Evolutionary conservation across 495 filamentous ascomycete genomes (phyloP).

Genomic region (Arthonia radiata): DNA sequence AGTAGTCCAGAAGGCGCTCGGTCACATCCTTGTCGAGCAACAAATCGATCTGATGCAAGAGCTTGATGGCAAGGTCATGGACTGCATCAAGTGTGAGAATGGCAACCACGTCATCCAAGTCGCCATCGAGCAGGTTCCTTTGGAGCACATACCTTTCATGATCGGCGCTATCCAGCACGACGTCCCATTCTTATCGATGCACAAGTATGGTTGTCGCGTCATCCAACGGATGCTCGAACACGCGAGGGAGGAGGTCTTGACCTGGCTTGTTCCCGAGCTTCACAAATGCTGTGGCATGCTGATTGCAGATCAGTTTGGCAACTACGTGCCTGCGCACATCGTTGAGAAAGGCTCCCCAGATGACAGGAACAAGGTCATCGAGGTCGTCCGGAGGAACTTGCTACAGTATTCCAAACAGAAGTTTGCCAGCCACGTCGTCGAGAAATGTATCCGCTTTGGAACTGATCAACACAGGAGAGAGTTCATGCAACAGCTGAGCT

Average conservation of each 20-base stretch:
- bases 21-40: slow-evolving; percentile 76
- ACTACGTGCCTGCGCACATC: slow-evolving; percentile 91
- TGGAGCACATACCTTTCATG: slow-evolving; percentile 66
- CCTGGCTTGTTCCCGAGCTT: slow-evolving; percentile 51
- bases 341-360: slow-evolving; percentile 58
- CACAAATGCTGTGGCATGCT: slow-evolving; percentile 44
- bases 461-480: slow-evolving; percentile 38
- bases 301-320: slow-evolving; percentile 78
- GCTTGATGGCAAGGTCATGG: slow-evolving; percentile 50
- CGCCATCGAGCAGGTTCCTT: slow-evolving; percentile 66
- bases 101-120: slow-evolving; percentile 97
- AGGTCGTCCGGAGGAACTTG: slow-evolving; percentile 42
- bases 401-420: slow-evolving; percentile 47
- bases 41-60: slow-evolving; percentile 69
- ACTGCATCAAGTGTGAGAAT: slow-evolving; percentile 70
- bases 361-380: slow-evolving; percentile 50
- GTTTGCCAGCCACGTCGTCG: slow-evolving; percentile 91
- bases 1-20: slow-evolving; percentile 91
- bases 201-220: slow-evolving; percentile 78
- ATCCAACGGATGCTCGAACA: slow-evolving; percentile 83
- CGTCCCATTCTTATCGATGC: slow-evolving; percentile 51
- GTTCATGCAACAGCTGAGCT: slow-evolving; percentile 44
- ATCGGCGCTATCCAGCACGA: slow-evolving; percentile 63
- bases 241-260: slow-evolving; percentile 46
- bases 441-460: slow-evolving; percentile 68